Base-by-base conservation (phyloP, 495 filamentous ascomycete species). In the Penicillium silybi region DNA sequence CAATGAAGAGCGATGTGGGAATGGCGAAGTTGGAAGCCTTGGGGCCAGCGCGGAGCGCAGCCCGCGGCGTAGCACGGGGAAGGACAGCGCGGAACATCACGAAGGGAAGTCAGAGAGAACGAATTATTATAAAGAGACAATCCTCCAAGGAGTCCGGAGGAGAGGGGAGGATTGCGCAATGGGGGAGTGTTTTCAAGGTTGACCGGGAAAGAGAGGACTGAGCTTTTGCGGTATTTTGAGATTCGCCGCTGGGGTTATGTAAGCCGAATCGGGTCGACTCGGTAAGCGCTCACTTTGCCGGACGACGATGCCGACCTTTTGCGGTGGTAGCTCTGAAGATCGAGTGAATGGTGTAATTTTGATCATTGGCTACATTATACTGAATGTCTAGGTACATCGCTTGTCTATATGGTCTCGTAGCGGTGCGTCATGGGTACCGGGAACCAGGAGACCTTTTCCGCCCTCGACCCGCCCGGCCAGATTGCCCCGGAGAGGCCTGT, bases 41-140 rank as follows among this genome's bases (percentile, higher is more conserved):
- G 50, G 68, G 68, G 57, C 64, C 69, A 47, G 62, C 62, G 64
- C 68, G 68, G 71, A 88, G 77, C 59, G 80, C 79, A 71, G 85
- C 78, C 80, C 81, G 82, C 66, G 83, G 80, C 58, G 79, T 72
- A 58, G 80, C 73, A 75, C 84, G 79, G 58, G 85, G 83, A 71
- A 90, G 70, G 65, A 87, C 73, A 72, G 83, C 81, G 52, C 86
- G 80, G 71, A 90, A 82, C 89, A 93, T 92, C 63, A 62, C 56
- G 67, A 65, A 44, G 60, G 41, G 56, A 57, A 65, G 61, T 52
- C 65, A 57, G 44, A 38, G 58, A 64, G 46, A 59, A 62, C 4
- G 54, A 64, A 51, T 20, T 38, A 51, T 35, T 63, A 60, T 26
- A 43, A 48, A 35, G 56, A 50, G 25, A 50, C 46, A 59, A 58